These are phyloP conservation scores for Colletotrichum cuscutae DNA, from an alignment of 2,329 filamentous ascomycete species.

Conservation along the genomic window DNA sequence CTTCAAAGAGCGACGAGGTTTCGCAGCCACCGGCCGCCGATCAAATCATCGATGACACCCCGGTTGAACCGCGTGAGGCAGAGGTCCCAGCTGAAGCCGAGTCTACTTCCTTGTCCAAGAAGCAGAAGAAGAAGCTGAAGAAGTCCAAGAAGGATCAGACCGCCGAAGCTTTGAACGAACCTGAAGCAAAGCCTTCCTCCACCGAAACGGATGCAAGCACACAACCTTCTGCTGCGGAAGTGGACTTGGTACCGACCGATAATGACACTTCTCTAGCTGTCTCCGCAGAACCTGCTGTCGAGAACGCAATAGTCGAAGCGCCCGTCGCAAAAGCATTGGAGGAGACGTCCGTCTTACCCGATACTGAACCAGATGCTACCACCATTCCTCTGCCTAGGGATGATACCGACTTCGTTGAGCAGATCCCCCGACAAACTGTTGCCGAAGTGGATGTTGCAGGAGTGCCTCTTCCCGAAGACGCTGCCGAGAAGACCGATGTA, in stretches of 20 bases:
- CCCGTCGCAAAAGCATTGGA: neutral
- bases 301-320: neutral
- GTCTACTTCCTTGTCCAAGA: conserved; percentile 30
- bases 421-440: neutral
- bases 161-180: conserved; percentile 9
- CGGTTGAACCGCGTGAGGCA: neutral
- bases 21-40: neutral
- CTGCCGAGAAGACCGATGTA: neutral
- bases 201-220: neutral
- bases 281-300: neutral
- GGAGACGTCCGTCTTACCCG: neutral
- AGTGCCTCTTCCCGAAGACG: neutral
- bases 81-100: neutral
- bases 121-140: conserved; percentile 39
- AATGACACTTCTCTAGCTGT: neutral
- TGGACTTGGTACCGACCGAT: neutral
- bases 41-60: neutral
- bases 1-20: neutral
- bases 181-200: conserved; percentile 14
- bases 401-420: neutral
- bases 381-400: neutral
- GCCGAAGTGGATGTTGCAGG: neutral
- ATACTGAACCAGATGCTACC: neutral
- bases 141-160: conserved; percentile 33
- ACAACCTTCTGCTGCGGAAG: neutral